Percentiles rank a stretch among this genome's conserved stretches.
Evolutionary conservation across 805 yeast species (phyloP).

Genomic region (Barnettozyma wickerhamii): DNA sequence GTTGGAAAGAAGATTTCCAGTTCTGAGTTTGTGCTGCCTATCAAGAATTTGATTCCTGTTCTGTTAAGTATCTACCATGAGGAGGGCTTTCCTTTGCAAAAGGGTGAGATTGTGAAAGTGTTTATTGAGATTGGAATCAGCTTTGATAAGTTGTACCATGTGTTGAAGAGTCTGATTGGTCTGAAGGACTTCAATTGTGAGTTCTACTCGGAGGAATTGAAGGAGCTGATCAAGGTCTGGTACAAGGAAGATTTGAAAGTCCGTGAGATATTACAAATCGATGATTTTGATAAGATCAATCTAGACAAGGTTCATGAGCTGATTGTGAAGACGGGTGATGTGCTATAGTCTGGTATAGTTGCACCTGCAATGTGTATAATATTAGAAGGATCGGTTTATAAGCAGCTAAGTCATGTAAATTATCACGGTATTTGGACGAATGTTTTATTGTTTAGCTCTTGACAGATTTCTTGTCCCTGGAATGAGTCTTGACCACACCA

Average conservation of each 20-base stretch:
- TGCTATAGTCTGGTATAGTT: conserved; percentile 4
- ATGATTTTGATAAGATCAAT: conserved; percentile 33
- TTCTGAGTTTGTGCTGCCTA: conserved; percentile 78
- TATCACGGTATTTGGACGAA: neutral
- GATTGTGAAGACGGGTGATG: conserved; percentile 11
- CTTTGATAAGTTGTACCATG: conserved; percentile 60
- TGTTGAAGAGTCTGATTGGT: conserved; percentile 58
- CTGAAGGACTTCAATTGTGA: conserved; percentile 50
- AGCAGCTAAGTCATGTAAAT: no score
- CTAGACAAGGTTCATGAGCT: conserved; percentile 10
- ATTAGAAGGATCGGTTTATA: no score
- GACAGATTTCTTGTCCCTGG: no score
- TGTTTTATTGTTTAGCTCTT: no score
- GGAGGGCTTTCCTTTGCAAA: conserved; percentile 33
- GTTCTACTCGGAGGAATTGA: conserved; percentile 53
- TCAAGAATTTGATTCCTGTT: conserved; percentile 63
- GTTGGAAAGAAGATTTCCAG: conserved; percentile 63
- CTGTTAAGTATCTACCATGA: conserved; percentile 49
- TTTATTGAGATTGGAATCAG: conserved; percentile 62
- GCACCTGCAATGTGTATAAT: no score
- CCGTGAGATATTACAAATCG: conserved; percentile 41
- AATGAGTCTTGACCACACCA: no score
- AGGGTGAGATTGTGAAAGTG: conserved; percentile 57
- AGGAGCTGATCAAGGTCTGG: conserved; percentile 63
- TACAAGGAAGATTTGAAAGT: conserved; percentile 58